phyloP scores from a whole-genome alignment of 495 filamentous ascomycete genomes.

The Penicillium bovifimosum region DNA sequence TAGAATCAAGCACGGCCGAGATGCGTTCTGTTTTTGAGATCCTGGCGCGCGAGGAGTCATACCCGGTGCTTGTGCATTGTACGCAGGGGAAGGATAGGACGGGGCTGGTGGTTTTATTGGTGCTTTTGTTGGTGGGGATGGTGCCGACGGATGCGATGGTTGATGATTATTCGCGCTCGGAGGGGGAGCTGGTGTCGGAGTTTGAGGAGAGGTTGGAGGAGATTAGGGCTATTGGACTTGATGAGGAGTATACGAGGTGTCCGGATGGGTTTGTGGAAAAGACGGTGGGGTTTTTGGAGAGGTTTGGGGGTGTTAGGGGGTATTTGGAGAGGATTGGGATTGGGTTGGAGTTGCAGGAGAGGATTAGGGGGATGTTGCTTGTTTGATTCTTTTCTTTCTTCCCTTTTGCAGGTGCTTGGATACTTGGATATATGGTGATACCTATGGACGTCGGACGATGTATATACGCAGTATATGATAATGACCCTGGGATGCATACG shows the following conservation, averaged over 20 bases:
- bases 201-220: slow-evolving; percentile 58
- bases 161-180: slow-evolving; percentile 63
- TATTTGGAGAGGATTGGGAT: slow-evolving; percentile 61
- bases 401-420: no score
- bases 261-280: slow-evolving; percentile 49
- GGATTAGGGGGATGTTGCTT: slow-evolving; percentile 27
- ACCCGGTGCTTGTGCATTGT: slow-evolving; percentile 70
- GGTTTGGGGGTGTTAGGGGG: slow-evolving; percentile 55
- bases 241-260: slow-evolving; percentile 61
- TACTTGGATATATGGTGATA: neutral
- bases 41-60: slow-evolving; percentile 39
- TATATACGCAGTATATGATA: slow-evolving; percentile 20
- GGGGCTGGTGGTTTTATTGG: slow-evolving; percentile 62
- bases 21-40: slow-evolving; percentile 53
- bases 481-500: slow-evolving; percentile 6
- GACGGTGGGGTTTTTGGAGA: slow-evolving; percentile 47
- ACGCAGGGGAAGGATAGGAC: slow-evolving; percentile 88
- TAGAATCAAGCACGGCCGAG: slow-evolving; percentile 58
- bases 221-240: slow-evolving; percentile 61
- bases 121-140: slow-evolving; percentile 50
- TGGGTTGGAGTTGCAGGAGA: slow-evolving; percentile 29
- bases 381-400: slow-evolving; percentile 8
- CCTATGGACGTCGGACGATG: no score
- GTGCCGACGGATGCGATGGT: slow-evolving; percentile 52
- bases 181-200: slow-evolving; percentile 55